These are phyloP conservation scores for Batkoa obscura DNA, from an alignment of 371 early-diverging fungal species.

Conservation along the genomic window DNA sequence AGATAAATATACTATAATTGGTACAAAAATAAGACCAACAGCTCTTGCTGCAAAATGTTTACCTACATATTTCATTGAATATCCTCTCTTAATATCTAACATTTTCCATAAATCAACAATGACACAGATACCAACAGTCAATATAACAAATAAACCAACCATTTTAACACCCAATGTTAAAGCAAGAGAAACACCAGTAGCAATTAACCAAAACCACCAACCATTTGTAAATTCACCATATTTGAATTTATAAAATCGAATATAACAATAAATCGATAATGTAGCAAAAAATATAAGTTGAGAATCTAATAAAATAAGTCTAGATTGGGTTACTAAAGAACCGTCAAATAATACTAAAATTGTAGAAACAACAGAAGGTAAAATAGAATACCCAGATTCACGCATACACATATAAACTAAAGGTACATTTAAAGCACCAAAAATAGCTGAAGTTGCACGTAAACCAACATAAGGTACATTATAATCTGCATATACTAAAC, in stretches of 20 bases:
- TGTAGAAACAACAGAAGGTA: constrained; percentile 56
- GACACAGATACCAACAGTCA: constrained; percentile 63
- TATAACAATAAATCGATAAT: constrained; percentile 58
- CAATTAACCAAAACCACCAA: constrained; percentile 65
- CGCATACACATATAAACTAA: constrained; percentile 69
- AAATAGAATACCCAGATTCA: constrained; percentile 62
- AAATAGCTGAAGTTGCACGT: constrained; percentile 55
- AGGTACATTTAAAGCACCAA: constrained; percentile 59
- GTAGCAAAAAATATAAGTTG: constrained; percentile 81
- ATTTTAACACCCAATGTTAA: constrained; percentile 65
- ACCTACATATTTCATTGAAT: constrained; percentile 19
- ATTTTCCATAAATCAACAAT: constrained; percentile 83
- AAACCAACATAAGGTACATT: constrained; percentile 79
- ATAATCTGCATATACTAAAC: constrained; percentile 66
- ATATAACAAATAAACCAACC: constrained; percentile 82
- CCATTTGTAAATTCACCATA: constrained; percentile 25
- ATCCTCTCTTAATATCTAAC: constrained; percentile 59
- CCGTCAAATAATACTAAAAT: constrained; percentile 77
- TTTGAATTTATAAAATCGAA: constrained; percentile 65
- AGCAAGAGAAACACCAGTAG: constrained; percentile 49
- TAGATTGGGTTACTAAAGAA: constrained; percentile 72
- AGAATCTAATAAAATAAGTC: constrained; percentile 83
- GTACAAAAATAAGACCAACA: constrained; percentile 64
- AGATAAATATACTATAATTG: constrained; percentile 57
- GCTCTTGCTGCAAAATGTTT: constrained; percentile 44